Evolutionary conservation across 768 basidiomycete species (phyloP), one percentile per base, ranked within the genome.

Genomic region (Cystobasidium tubakii): DNA sequence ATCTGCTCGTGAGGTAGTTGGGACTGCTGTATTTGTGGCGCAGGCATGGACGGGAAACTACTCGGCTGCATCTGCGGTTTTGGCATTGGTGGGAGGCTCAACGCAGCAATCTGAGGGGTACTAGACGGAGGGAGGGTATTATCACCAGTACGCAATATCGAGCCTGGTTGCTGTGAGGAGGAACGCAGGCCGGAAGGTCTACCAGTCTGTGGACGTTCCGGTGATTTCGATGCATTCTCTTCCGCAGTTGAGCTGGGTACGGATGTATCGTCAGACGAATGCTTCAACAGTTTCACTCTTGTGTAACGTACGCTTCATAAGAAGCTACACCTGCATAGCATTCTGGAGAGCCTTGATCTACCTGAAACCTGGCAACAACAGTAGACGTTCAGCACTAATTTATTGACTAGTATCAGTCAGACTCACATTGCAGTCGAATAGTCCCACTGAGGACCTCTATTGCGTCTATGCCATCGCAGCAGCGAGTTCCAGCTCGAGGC

Each of bases 401-500:
- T n/a, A n/a, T n/a, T n/a, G n/a, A n/a, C n/a, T n/a, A n/a, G n/a
- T n/a, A n/a, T n/a, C 3, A 23, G 27, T 23, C 36, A 31, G 7
- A 9, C 69, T n/a, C 25, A 71, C 69, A 71, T 71, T 34, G 29
- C 69, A 21, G 69, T 71, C 3, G 54, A 60, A 36, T 71, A 71
- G 33, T 71, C 69, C 69, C 69, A 71, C 55, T 71, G 69, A 27
- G 69, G 69, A 19, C 69, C 69, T 62, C 69, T 55, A 34, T 60
- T 71, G 12, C 54, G 23, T 31, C 69, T 36, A 60, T 71, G 69
- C 69, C 69, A 71, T 23, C 69, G 54, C 25, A 71, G 55, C 21
- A 71, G 69, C 15, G 69, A 71, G 69, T 71, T 71, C 69, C 69
- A 71, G 55, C 31, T 71, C 31, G 69, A 71, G 9, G 69, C 33